Percentiles rank a stretch among this genome's conserved stretches.
phyloP scores from a whole-genome alignment of 2,329 filamentous ascomycete species.

The Pseudofabraea citricarpa region DNA sequence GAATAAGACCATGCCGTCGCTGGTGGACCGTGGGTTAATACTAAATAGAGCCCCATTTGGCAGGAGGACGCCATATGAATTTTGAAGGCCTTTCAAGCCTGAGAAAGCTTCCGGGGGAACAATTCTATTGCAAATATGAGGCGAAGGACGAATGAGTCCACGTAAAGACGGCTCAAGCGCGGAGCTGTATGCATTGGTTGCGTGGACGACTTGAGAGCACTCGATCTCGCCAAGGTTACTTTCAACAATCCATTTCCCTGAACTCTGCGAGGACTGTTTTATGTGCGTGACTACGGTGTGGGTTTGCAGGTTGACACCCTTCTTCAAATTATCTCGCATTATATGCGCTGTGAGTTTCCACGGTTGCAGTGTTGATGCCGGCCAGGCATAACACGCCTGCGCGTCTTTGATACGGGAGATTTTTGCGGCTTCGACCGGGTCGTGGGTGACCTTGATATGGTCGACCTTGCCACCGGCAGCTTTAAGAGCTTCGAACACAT shows the following conservation, averaged over 20 bases:
- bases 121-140: conserved; percentile 19
- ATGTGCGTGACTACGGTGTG: conserved; percentile 36
- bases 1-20: conserved; percentile 28
- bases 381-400: conserved; percentile 1
- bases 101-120: conserved; percentile 3
- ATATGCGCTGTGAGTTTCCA: conserved; percentile 53
- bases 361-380: conserved; percentile 36
- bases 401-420: conserved; percentile 5
- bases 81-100: conserved; percentile 10
- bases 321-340: conserved; percentile 39
- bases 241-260: conserved; percentile 37
- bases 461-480: conserved; percentile 11
- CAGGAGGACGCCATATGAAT: conserved; percentile 29
- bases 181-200: conserved; percentile 59
- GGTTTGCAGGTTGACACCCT: conserved; percentile 44
- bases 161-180: conserved; percentile 14
- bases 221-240: conserved; percentile 49
- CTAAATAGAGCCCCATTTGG: conserved; percentile 25
- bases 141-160: conserved; percentile 12
- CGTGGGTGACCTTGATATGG: conserved; percentile 14
- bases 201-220: conserved; percentile 51
- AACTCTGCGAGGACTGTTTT: conserved; percentile 11
- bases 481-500: conserved; percentile 3
- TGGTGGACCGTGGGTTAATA: conserved; percentile 27
- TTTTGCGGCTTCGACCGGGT: conserved; percentile 11